Base-by-base conservation (phyloP, 345 rosid genomes). In the Corchorus capsularis region DNA sequence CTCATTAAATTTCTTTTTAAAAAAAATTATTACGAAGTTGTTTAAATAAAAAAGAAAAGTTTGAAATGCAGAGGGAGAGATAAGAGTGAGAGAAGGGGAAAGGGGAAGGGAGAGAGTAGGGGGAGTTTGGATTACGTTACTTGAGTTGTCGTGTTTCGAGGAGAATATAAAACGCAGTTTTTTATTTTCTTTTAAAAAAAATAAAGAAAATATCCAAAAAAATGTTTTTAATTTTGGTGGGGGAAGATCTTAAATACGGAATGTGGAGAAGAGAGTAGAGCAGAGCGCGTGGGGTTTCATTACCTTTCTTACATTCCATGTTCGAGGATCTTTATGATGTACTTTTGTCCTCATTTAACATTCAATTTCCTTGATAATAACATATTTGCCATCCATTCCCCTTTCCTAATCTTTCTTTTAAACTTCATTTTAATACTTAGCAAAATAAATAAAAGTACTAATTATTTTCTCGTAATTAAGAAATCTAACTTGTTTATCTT, bases 101-200 rank as follows among this genome's bases (percentile, higher is more conserved):
- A 60, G 62, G 15, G 15, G n/a, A 32, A 22, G 5, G 14, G 47
- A 12, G n/a, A 14, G 7, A 8, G 53, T 47, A n/a, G n/a, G 16
- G 8, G 22, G 17, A 61, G n/a, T 65, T 69, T 9, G 75, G 75
- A 52, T 77, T 69, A 62, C 76, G 82, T 78, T 80, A 69, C 6
- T 4, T 39, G 73, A 75, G 57, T 78, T 73, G 81, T 78, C 79
- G 66, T 74, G 10, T 62, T 57, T 43, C 74, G 43, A 69, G 63
- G 62, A 63, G 79, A 63, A n/a, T 9, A 61, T 49, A 32, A 34
- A 67, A 43, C 39, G 11, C 37, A 47, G 27, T 68, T 60, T 45
- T 75, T 0, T 45, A 4, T 20, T 2, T 45, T 67, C 2, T 10
- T 14, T 6, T 13, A 27, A 27, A 0, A 27, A 27, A 39, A 1